Base-by-base conservation (phyloP, 2,329 filamentous ascomycete species). In the Nigrospora osmanthi region DNA sequence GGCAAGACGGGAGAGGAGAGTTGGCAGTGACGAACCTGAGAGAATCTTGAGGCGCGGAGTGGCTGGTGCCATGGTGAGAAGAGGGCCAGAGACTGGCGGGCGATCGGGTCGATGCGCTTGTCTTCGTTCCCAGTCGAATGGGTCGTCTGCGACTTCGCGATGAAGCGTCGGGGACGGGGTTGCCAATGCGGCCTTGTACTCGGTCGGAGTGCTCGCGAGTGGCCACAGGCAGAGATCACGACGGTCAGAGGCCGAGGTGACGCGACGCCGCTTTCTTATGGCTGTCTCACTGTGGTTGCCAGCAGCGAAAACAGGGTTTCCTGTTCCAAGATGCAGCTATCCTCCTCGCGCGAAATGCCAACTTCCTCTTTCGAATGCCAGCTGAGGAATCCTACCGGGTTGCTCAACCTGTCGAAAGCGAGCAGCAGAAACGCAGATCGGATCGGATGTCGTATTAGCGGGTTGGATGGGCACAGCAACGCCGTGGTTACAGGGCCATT, bases 31-130 rank as follows among this genome's bases (percentile, higher is more conserved):
- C 76, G 66, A 67, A 80, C 76, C 76, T 73, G 75, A 77, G 61
- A 79, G 70, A 65, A 78, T 71, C 69, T 73, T 78, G 65, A 75
- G 71, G 67, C 75, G 75, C 66, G 76, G 75, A 64, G 75, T 69
- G 63, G 71, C 67, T 64, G 76, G 75, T 67, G 75, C 75, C 76
- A 80, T 80, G 64, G 64, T 72, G 63, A 63, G 59, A 62, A 54
- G 64, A 66, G 30, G 17, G 33, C 37, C 13, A 28, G 23, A 30
- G n/a, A 44, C 37, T 34, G 32, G 36, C 36, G 19, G 36, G 30
- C 35, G 13, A 33, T 16, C 15, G 31, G 17, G 32, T 34, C 14
- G 14, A 58, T 55, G 52, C 50, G 53, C 49, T 56, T 50, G 53
- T 52, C 56, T 16, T 12, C 31, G n/a, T 19, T 19, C 40, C 28